Evolutionary conservation across 2,329 filamentous ascomycete genomes (phyloP).

Genomic region (Fragosphaeria purpurea): DNA sequence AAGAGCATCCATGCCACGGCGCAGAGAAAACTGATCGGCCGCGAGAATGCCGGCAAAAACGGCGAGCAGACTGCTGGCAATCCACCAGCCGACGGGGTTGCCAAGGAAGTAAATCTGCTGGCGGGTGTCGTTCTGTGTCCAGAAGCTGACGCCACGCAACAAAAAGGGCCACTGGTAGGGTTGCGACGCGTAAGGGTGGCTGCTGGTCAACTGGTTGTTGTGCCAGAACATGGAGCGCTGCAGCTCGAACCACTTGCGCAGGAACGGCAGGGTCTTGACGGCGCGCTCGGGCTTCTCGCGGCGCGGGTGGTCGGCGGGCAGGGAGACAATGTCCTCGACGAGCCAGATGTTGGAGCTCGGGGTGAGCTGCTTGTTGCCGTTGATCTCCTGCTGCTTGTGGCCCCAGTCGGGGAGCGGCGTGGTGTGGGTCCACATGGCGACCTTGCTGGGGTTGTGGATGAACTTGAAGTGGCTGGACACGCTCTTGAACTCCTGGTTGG

Average conservation of each 20-base stretch:
- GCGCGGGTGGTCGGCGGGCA: conserved; percentile 61
- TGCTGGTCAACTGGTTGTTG: conserved; percentile 95
- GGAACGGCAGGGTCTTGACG: conserved; percentile 76
- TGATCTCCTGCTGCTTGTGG: conserved; percentile 96
- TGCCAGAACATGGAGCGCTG: conserved; percentile 99
- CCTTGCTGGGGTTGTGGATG: conserved; percentile 86
- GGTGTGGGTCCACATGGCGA: conserved; percentile 98
- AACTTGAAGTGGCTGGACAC: conserved; percentile 92
- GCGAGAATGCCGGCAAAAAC: conserved; percentile 87
- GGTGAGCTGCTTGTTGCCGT: conserved; percentile 91
- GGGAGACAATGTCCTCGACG: conserved; percentile 79
- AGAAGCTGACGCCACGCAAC: conserved; percentile 95
- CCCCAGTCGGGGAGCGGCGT: conserved; percentile 95
- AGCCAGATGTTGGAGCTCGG: conserved; percentile 92
- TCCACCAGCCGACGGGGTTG: conserved; percentile 96
- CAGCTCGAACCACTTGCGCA: conserved; percentile 91
- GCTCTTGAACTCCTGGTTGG: conserved; percentile 75
- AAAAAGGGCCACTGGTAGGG: conserved; percentile 98
- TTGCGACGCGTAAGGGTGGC: conserved; percentile 88
- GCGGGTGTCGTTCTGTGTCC: conserved; percentile 90
- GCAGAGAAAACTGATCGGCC: conserved; percentile 86
- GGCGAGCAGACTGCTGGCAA: conserved; percentile 81
- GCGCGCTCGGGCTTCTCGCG: conserved; percentile 65
- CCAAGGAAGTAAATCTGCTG: conserved; percentile 98
- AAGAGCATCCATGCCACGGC: conserved; percentile 85